A percentile compares a stretch with the other conserved stretches of the same genome.
Conservation (phyloP, 2,329 filamentous ascomycete genomes). For the Monilinia fructigena region DNA sequence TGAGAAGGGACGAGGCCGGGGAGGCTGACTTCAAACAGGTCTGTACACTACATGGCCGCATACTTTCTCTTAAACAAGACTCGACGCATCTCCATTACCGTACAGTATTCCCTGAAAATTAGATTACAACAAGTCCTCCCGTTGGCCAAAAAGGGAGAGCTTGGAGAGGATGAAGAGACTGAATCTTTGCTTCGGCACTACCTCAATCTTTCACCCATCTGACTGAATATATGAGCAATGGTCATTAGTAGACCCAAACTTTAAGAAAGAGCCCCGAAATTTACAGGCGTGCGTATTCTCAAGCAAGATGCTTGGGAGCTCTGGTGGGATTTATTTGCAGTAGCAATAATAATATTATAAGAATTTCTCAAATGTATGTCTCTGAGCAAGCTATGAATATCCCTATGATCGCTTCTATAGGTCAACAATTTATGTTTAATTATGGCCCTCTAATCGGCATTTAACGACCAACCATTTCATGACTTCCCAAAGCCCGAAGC, state of each 20-base stretch:
- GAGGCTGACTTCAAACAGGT: slow-evolving; percentile 49
- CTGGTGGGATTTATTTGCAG: slow-evolving; percentile 95
- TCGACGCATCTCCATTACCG: slow-evolving; percentile 75
- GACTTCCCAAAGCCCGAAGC: slow-evolving; percentile 80
- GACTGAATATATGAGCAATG: slow-evolving; percentile 77
- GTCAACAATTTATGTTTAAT: slow-evolving; percentile 82
- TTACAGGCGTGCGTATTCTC: slow-evolving; percentile 87
- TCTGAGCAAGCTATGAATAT: not conserved
- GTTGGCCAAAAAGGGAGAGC: slow-evolving; percentile 42
- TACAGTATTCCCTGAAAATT: slow-evolving; percentile 56
- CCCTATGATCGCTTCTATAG: slow-evolving; percentile 40
- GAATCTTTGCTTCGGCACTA: slow-evolving; percentile 76
- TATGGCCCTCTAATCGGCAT: slow-evolving; percentile 76
- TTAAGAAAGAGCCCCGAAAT: slow-evolving; percentile 81
- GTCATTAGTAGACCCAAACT: slow-evolving; percentile 83
- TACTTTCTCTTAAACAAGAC: slow-evolving; percentile 84
- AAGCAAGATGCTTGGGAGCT: slow-evolving; percentile 96
- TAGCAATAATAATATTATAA: slow-evolving; percentile 95
- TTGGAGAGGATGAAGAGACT: slow-evolving; percentile 62
- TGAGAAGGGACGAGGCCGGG: slow-evolving; percentile 22
- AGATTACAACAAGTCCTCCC: slow-evolving; percentile 40
- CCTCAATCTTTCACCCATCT: slow-evolving; percentile 81
- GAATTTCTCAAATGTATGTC: slow-evolving; percentile 84
- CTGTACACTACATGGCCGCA: slow-evolving; percentile 83
- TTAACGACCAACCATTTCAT: slow-evolving; percentile 71